Conservation (phyloP, 2,329 filamentous ascomycete species). For the Apiospora arundinis region DNA sequence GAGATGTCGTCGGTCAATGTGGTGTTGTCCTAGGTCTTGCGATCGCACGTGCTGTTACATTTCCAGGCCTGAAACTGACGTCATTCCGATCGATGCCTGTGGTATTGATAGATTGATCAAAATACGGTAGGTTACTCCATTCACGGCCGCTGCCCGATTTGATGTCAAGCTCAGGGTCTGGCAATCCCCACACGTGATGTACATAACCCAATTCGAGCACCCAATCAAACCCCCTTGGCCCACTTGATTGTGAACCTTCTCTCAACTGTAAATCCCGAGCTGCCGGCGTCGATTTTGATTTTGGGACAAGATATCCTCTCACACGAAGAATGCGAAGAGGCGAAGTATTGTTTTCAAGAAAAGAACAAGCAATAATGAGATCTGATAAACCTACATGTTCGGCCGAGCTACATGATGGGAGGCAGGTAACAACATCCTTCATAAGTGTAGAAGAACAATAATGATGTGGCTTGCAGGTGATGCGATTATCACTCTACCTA, state of each 20-base stretch:
- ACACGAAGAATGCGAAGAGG: too few relatives aligned
- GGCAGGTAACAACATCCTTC: too few relatives aligned
- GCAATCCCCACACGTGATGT: not conserved
- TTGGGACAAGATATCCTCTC: too few relatives aligned
- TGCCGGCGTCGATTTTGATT: not conserved
- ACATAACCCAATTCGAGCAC: not conserved
- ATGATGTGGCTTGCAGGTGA: too few relatives aligned
- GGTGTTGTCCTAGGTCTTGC: too few relatives aligned
- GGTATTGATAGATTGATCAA: not conserved
- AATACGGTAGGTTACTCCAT: not conserved
- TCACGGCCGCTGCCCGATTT: not conserved
- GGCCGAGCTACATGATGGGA: too few relatives aligned
- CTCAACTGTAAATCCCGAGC: too few relatives aligned
- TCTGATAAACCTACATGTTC: too few relatives aligned
- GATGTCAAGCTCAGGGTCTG: not conserved
- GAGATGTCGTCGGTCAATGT: not conserved
- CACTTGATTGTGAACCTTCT: not conserved
- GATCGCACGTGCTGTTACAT: slow-evolving; percentile 8
- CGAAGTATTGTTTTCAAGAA: too few relatives aligned
- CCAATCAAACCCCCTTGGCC: not conserved
- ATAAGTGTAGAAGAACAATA: too few relatives aligned
- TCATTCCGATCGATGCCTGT: not conserved
- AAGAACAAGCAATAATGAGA: too few relatives aligned
- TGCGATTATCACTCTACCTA: too few relatives aligned
- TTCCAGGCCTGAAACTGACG: not conserved